Evolutionary conservation across 352 stramenopile genomes (phyloP), one percentile per base, ranked within the genome.

Genomic region (Thraustotheca clavata): DNA sequence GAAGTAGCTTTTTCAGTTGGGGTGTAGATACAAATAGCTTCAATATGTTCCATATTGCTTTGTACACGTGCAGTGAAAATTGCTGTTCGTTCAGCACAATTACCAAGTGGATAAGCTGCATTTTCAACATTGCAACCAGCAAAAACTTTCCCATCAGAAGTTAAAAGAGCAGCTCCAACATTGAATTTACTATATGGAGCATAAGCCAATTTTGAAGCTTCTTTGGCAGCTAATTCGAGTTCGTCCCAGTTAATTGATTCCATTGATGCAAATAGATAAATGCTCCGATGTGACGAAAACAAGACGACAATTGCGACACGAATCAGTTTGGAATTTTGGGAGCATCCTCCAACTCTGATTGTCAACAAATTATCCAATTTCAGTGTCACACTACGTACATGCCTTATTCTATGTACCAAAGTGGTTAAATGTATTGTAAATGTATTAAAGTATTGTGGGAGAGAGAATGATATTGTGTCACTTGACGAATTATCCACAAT

Each of bases 21-120:
- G 14, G 43, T 52, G 43, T 52, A 52, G 43, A 52, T 52, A 31
- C 43, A 52, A 24, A 52, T 52, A 2, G 43, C 43, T 52, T 52
- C 43, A 31, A 52, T 52, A 18, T 52, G 43, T 31, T 24, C 34
- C 43, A 52, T 52, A 31, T 24, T 24, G 43, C 43, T 31, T 31
- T 52, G 43, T 24, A 52, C 43, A 31, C 43, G 43, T 11, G 43
- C 43, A 9, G 43, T 31, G n/a, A 35, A 52, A 9, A 52, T 31
- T 6, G 43, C 43, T 2, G 43, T 52, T 24, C 43, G 43, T 31
- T 52, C 43, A 18, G 43, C 43, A 31, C 43, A 52, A 31, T 52
- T 52, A 31, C 43, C 43, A 9, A 52, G n/a, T 24, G 43, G 43
- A 7, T 52, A 52, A 24, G 43, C 31, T 2, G 43, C 43, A 31